Percentiles rank a stretch among this genome's conserved stretches.
These are phyloP conservation scores for Anastatica hierochuntica DNA, from an alignment of 345 rosid species.

Conservation along the genomic window DNA sequence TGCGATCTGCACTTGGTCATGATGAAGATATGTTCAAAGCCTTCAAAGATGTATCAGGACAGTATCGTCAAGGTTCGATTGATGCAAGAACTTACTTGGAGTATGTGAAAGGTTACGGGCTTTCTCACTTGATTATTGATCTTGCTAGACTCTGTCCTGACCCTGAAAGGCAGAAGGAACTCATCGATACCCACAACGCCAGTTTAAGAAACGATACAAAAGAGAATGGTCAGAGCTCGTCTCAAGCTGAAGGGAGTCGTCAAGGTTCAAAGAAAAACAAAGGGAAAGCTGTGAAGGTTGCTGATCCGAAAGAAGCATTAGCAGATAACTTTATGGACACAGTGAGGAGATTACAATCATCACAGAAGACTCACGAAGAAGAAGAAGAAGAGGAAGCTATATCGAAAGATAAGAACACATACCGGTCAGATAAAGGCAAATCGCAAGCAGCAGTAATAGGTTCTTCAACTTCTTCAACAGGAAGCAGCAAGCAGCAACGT, in stretches of 20 bases:
- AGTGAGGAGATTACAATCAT: slow-evolving; percentile 48
- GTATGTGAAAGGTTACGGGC: slow-evolving; percentile 51
- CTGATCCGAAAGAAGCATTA: slow-evolving; percentile 33
- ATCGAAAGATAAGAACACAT: slow-evolving; percentile 44
- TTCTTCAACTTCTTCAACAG: slow-evolving; percentile 15
- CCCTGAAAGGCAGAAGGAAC: slow-evolving; percentile 69
- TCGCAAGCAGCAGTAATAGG: slow-evolving; percentile 20
- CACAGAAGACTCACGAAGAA: slow-evolving; percentile 31
- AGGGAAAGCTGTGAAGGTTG: slow-evolving; percentile 38
- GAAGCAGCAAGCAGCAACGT: slow-evolving; percentile 39
- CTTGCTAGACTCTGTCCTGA: slow-evolving; percentile 88
- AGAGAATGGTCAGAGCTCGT: slow-evolving; percentile 22
- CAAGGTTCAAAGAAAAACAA: slow-evolving; percentile 29
- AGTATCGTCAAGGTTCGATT: slow-evolving; percentile 73
- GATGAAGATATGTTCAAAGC: slow-evolving; percentile 60
- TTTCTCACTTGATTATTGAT: slow-evolving; percentile 68
- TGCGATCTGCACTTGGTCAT: slow-evolving; percentile 51
- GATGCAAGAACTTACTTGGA: slow-evolving; percentile 53
- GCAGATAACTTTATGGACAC: slow-evolving; percentile 51
- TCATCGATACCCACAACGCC: slow-evolving; percentile 53
- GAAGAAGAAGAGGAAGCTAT: slow-evolving; percentile 30
- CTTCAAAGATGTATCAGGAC: slow-evolving; percentile 65
- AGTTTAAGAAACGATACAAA: slow-evolving; percentile 27
- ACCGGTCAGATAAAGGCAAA: slow-evolving; percentile 48
- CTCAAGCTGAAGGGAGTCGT: slow-evolving; percentile 16